Percentiles rank a stretch among this genome's conserved stretches.
Conservation (phyloP, 352 stramenopile genomes). For the Pythium phragmitis region DNA sequence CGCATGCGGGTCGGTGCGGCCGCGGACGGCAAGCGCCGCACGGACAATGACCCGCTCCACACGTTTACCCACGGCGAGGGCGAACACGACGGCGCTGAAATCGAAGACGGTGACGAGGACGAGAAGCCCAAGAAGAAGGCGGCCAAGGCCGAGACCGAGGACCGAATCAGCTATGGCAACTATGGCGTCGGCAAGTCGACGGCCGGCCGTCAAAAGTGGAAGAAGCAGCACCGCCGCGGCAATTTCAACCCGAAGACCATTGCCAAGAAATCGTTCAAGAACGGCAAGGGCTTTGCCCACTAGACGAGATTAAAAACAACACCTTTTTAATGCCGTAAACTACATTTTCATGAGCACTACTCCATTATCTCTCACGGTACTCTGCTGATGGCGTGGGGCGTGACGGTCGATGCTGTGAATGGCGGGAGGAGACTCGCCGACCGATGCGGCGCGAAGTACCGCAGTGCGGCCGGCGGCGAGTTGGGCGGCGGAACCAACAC, state of each 20-base stretch:
- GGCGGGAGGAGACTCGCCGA: conserved; percentile 35
- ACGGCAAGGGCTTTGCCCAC: conserved; percentile 55
- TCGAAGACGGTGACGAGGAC: conserved; percentile 36
- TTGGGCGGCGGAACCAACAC: conserved; percentile 57
- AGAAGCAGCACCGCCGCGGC: conserved; percentile 85
- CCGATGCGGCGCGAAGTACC: conserved; percentile 55
- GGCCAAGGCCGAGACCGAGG: conserved; percentile 56
- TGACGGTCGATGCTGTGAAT: conserved; percentile 39
- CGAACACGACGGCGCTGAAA: conserved; percentile 39
- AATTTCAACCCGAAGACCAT: conserved; percentile 92
- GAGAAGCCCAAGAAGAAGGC: conserved; percentile 41
- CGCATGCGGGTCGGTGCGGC: conserved; percentile 39
- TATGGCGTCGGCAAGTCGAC: conserved; percentile 91
- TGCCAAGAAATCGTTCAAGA: conserved; percentile 84
- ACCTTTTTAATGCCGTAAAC: conserved; percentile 37
- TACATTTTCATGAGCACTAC: conserved; percentile 17
- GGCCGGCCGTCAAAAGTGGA: conserved; percentile 94
- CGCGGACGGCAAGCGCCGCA: conserved; percentile 79
- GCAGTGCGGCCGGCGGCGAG: conserved; percentile 57
- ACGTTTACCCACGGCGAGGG: conserved; percentile 85
- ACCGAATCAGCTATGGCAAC: conserved; percentile 89
- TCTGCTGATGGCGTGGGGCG: conserved; percentile 20
- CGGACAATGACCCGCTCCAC: conserved; percentile 97
- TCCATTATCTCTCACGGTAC: conserved; percentile 28
- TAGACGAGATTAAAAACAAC: conserved; percentile 30